Base-by-base conservation (phyloP, 2,329 filamentous ascomycete genomes). In the Oidium heveae region DNA sequence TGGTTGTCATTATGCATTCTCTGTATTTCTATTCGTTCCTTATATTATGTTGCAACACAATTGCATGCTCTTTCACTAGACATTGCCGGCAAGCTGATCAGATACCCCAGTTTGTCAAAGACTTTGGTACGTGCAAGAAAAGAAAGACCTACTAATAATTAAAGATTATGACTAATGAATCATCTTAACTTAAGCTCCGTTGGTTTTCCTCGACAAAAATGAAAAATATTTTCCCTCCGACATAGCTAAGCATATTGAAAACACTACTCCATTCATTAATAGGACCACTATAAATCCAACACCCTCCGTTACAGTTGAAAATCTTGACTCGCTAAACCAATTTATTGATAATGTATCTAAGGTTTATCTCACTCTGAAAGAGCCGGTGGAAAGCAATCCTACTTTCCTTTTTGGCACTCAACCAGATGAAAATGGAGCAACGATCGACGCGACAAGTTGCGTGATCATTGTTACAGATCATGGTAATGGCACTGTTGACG, bases 381-480 rank as follows among this genome's bases (percentile, higher is more conserved):
- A 71, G 44, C 72, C 73, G 16, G 70, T 74, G 10, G 66, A 68
- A 51, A 67, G 67, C 3, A 62, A 67, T 9, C 72, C 72, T 2
- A 62, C 67, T 8, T 76, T 71, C 70, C 68, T 75, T 46, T 60
- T 69, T 33, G 80, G 79, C 20, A 70, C 74, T 0, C 67, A 65
- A 7, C 78, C 79, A 0, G 69, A 76, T 60, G 61, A 61, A 9
- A 63, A 66, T 6, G 75, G 76, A 7, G 69, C 71, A 55, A 79
- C 73, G 0, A 63, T 69, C 1, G 67, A 69, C 39, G 73, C 73
- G 2, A 68, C 70, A 3, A 71, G 71, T 4, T 70, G 70, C 39
- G 69, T 70, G 0, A 70, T 82, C 34, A 72, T 84, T 20, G 70
- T 79, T 4, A 74, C 72, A 55, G 71, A 79, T 58, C 76, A 78